Evolutionary conservation across 441 rosid genomes (phyloP).

Genomic region (Monsonia emarginata): DNA sequence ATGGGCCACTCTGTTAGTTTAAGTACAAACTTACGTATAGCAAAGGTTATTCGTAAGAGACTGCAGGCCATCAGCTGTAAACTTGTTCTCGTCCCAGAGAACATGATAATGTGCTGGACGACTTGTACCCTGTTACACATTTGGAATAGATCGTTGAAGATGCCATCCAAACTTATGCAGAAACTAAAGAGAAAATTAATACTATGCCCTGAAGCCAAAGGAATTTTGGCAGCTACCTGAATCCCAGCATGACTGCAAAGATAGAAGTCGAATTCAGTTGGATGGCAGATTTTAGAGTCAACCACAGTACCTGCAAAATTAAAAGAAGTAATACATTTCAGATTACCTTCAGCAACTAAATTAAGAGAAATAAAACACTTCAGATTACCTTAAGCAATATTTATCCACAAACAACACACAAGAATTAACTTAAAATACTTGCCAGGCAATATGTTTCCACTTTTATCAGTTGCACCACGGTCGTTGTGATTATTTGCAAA

Average conservation of each 20-base stretch:
- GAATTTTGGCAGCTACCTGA: slow-evolving; percentile 35
- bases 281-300: slow-evolving; percentile 89
- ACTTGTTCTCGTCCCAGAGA: slow-evolving; percentile 96
- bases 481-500: slow-evolving; percentile 73
- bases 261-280: slow-evolving; percentile 87
- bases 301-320: slow-evolving; percentile 69
- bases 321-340: background rate
- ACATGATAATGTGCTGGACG: slow-evolving; percentile 98
- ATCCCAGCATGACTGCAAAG: slow-evolving; percentile 97
- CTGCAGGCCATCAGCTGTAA: slow-evolving; percentile 91
- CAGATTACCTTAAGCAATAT: background rate
- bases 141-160: too few relatives aligned
- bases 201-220: background rate
- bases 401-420: background rate
- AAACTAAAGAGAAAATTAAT: too few relatives aligned
- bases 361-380: background rate
- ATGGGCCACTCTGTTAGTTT: background rate
- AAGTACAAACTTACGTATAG: slow-evolving; percentile 36
- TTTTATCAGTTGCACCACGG: slow-evolving; percentile 58
- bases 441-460: slow-evolving; percentile 94
- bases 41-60: slow-evolving; percentile 92
- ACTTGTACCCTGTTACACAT: slow-evolving; percentile 66
- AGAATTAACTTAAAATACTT: background rate
- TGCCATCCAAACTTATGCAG: too few relatives aligned
- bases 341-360: background rate